phyloP scores from a whole-genome alignment of 345 rosid genomes.

The Rhodomyrtus tomentosa region DNA sequence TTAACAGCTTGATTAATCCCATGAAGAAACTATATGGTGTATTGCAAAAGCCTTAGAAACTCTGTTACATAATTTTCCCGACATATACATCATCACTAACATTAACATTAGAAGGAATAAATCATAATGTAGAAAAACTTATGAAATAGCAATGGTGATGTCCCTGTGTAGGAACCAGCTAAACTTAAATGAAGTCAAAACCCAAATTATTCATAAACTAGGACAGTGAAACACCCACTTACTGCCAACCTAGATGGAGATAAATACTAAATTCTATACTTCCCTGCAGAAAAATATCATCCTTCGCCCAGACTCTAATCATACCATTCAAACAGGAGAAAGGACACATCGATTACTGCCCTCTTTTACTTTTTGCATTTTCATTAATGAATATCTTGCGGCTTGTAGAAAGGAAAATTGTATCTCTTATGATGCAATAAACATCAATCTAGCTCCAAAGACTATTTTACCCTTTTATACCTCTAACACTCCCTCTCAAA shows the following conservation, averaged over 20 bases:
- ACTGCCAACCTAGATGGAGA: background rate
- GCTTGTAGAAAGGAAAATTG: background rate
- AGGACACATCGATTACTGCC: background rate
- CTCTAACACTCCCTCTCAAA: background rate
- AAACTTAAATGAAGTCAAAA: background rate
- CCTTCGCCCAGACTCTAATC: background rate
- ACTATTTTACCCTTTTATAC: background rate
- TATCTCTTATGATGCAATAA: too few species aligned
- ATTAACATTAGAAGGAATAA: background rate
- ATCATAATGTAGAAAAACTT: background rate
- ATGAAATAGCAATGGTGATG: background rate
- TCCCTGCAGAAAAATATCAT: background rate
- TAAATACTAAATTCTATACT: background rate
- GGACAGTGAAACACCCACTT: background rate
- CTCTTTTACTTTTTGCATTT: background rate
- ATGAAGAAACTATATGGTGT: background rate
- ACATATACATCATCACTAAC: background rate
- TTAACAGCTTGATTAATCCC: background rate
- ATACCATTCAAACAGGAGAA: background rate
- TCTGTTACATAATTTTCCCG: background rate
- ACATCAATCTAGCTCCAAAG: too few species aligned
- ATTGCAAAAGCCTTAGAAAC: background rate
- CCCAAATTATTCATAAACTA: background rate
- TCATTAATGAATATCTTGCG: background rate
- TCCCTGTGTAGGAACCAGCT: background rate